Percentiles rank a stretch among this genome's conserved stretches.
Evolutionary conservation across 257 asterid genomes (phyloP).

Genomic region (Buddleja alternifolia): DNA sequence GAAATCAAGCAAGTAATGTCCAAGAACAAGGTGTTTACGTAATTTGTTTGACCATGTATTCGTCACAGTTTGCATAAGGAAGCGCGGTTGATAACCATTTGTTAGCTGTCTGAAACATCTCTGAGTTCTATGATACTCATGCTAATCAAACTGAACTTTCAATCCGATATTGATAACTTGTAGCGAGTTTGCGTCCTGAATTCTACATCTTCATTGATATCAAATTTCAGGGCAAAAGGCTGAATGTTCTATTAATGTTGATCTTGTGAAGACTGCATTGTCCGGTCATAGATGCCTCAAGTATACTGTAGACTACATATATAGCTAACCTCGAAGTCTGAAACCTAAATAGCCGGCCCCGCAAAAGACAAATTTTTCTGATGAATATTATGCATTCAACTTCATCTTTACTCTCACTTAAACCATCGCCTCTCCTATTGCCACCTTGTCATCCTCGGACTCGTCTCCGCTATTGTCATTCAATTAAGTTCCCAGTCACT

Average conservation of each 20-base stretch:
- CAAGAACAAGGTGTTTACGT: too few species aligned
- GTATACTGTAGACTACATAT: constrained; percentile 1
- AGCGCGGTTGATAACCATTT: too few species aligned
- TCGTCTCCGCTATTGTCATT: constrained; percentile 27
- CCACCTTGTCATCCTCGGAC: constrained; percentile 23
- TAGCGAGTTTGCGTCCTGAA: neutral
- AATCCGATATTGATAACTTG: neutral
- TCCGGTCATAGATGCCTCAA: constrained; percentile 9
- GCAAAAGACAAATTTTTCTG: neutral
- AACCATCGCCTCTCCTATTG: constrained; percentile 29
- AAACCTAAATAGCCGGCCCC: constrained; percentile 22
- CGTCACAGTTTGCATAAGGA: too few species aligned
- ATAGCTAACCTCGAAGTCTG: constrained; percentile 12
- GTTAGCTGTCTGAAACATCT: too few species aligned
- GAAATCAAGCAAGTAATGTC: too few species aligned
- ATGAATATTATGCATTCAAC: constrained; percentile 39
- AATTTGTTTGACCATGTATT: too few species aligned
- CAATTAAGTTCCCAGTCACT: constrained; percentile 30
- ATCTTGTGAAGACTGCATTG: neutral
- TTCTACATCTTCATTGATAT: neutral
- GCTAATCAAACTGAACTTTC: neutral
- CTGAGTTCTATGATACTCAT: too few species aligned
- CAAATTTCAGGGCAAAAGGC: constrained; percentile 20
- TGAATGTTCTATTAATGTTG: neutral
- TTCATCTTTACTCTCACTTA: constrained; percentile 37